Conservation (phyloP, 495 filamentous ascomycete species). For the Pseudotulostoma volvatum region DNA sequence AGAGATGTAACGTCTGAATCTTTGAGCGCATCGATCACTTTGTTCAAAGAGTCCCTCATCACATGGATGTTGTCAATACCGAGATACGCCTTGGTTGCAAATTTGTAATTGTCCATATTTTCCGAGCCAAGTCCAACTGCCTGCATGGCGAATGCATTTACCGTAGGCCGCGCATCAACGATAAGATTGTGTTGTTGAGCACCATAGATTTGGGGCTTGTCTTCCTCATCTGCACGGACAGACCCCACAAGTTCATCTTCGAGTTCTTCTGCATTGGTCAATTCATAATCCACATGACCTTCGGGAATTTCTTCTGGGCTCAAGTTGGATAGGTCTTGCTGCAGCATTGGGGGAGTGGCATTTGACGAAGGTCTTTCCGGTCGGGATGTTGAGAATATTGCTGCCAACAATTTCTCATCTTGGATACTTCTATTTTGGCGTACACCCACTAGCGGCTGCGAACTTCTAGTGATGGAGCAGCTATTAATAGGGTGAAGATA, state of each 20-base stretch:
- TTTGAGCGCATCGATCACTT: slow-evolving; percentile 79
- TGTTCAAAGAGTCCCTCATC: slow-evolving; percentile 83
- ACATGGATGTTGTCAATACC: slow-evolving; percentile 99
- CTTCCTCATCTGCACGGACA: slow-evolving; percentile 21
- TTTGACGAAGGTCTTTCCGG: slow-evolving; percentile 29
- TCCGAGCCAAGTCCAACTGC: slow-evolving; percentile 86
- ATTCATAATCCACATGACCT: slow-evolving; percentile 23
- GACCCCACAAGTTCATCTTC: slow-evolving; percentile 57
- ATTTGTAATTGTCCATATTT: slow-evolving; percentile 95
- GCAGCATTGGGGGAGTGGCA: slow-evolving; percentile 23
- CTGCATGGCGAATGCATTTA: slow-evolving; percentile 95
- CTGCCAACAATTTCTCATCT: slow-evolving; percentile 82
- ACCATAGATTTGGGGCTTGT: slow-evolving; percentile 55
- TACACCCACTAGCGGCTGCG: slow-evolving; percentile 81
- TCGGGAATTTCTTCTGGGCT: slow-evolving; percentile 37
- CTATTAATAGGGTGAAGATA: slow-evolving; percentile 96
- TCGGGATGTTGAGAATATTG: slow-evolving; percentile 74
- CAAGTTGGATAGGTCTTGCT: slow-evolving; percentile 40
- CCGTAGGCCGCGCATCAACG: slow-evolving; percentile 85
- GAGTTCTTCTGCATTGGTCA: slow-evolving; percentile 43
- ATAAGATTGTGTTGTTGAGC: slow-evolving; percentile 92
- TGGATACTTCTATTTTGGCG: slow-evolving; percentile 83
- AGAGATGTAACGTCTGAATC: slow-evolving; percentile 79
- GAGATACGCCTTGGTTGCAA: slow-evolving; percentile 83
- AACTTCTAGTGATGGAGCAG: slow-evolving; percentile 88